phyloP scores from a whole-genome alignment of 495 filamentous ascomycete genomes.

The Talaromyces nanjingensis region DNA sequence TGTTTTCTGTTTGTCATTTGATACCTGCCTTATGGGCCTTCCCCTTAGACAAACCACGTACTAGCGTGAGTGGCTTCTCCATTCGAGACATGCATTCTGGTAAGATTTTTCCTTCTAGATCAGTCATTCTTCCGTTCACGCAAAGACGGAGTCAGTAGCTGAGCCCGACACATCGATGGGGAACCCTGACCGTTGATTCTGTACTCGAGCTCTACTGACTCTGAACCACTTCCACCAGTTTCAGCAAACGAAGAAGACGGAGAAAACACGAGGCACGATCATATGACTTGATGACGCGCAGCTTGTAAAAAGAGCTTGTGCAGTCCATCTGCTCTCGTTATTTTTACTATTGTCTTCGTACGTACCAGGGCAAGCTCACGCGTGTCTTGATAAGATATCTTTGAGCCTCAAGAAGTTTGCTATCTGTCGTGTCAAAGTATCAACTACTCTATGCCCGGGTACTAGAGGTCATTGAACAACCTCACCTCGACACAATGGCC shows the following conservation, averaged over 20 bases:
- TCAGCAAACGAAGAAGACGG: neutral
- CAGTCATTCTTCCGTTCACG: neutral
- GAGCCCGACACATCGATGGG: neutral
- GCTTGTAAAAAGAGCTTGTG: conserved; percentile 1
- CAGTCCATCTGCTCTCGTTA: neutral
- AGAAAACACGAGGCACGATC: neutral
- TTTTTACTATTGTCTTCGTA: neutral
- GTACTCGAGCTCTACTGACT: neutral
- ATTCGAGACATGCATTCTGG: conserved; percentile 1
- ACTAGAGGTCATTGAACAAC: neutral
- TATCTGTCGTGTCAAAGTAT: neutral
- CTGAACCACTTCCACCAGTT: neutral
- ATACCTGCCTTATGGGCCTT: conserved; percentile 1
- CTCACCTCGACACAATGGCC: conserved; percentile 1
- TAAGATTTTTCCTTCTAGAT: neutral
- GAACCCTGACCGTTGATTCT: neutral
- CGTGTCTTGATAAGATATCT: neutral
- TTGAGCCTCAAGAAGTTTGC: neutral
- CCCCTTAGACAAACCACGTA: neutral
- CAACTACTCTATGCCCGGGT: neutral
- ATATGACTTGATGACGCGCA: conserved; percentile 2
- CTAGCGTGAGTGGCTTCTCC: neutral
- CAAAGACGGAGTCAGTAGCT: neutral
- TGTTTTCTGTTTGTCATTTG: neutral
- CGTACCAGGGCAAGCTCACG: neutral